Evolutionary conservation across 208 protist genomes (phyloP), one percentile per base, ranked within the genome.

Genomic region (Crithidia fasciculata): DNA sequence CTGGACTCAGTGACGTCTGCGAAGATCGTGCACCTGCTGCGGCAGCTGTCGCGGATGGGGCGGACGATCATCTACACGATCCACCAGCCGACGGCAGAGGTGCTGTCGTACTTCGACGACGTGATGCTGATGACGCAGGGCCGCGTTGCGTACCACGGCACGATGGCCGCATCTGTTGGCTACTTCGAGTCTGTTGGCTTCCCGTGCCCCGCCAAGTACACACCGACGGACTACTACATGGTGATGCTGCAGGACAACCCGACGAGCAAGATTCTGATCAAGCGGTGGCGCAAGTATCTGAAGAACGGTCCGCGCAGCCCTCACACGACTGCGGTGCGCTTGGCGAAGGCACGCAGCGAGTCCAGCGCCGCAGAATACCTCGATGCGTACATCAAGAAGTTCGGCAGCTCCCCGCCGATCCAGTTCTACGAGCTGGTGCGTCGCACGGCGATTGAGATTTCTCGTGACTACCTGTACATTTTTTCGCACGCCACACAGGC

Each of bases 41-140:
- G 82, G 10, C 75, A 87, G 36, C 78, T 99, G 49, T 80, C 94
- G 36, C 83, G 74, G 55, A 74, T 69, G 44, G 94, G 90, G 41
- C 82, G 93, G 62, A 97, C 96, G 36, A 82, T 99, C 19, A 86
- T 98, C 37, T 91, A 87, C 76, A 98, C 94, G 36, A 98, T 99
- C 76, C 97, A 99, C 69, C 96, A 98, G 84, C 97, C 97, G n/a
- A 90, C 86, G 5, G 84, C 87, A 7, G 90, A 96, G 59, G 84
- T 97, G 60, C 93, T 98, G 58, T 73, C 49, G 15, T 78, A 89
- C 64, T 98, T 99, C 84, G 95, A 99, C 60, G 82, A 97, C 44
- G 58, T 99, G 28, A 88, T 98, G 80, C 81, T 98, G 49, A 77
- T 99, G 66, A 81, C 74, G 28, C 64, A 83, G 47, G 97, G 97